phyloP scores from a whole-genome alignment of 176 grass and related monocot species.

The Triticum urartu region DNA sequence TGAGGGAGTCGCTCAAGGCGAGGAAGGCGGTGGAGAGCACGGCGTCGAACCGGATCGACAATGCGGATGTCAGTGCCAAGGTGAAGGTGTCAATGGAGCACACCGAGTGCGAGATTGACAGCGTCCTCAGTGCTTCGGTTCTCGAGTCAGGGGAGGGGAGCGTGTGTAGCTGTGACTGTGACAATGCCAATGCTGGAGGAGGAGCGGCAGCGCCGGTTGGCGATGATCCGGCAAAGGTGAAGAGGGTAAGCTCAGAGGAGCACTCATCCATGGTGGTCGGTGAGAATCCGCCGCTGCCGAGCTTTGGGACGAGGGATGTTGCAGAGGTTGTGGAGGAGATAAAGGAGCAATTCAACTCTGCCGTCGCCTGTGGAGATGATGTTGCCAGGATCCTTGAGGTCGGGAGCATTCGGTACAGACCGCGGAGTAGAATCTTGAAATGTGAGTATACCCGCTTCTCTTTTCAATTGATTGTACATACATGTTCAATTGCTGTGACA shows the following conservation, averaged over 20 bases:
- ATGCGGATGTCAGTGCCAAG: slow-evolving; percentile 38
- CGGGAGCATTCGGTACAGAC: slow-evolving; percentile 48
- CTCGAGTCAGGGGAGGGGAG: slow-evolving; percentile 43
- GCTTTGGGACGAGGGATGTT: slow-evolving; percentile 57
- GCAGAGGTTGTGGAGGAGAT: slow-evolving; percentile 69
- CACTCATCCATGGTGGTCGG: slow-evolving; percentile 34
- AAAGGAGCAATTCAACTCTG: slow-evolving; percentile 74
- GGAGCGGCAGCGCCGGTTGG: background rate
- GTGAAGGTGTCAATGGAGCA: slow-evolving; percentile 43
- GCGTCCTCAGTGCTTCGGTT: slow-evolving; percentile 32
- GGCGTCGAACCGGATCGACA: slow-evolving; percentile 19
- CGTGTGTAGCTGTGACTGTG: slow-evolving; percentile 41
- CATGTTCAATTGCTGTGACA: background rate
- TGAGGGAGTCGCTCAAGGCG: slow-evolving; percentile 45
- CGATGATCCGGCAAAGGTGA: slow-evolving; percentile 27
- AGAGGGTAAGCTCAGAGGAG: slow-evolving; percentile 52
- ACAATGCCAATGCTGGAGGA: slow-evolving; percentile 9
- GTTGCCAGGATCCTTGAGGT: slow-evolving; percentile 83
- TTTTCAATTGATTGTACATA: slow-evolving; percentile 14
- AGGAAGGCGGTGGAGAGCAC: slow-evolving; percentile 61
- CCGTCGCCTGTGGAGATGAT: slow-evolving; percentile 55
- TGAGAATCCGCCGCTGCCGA: slow-evolving; percentile 27
- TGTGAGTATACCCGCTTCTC: slow-evolving; percentile 48
- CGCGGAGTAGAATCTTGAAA: slow-evolving; percentile 53
- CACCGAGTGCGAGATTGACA: slow-evolving; percentile 32